Evolutionary conservation across 768 basidiomycete species (phyloP), one percentile per base, ranked within the genome.

Genomic region (Pulveroboletus sp.): DNA sequence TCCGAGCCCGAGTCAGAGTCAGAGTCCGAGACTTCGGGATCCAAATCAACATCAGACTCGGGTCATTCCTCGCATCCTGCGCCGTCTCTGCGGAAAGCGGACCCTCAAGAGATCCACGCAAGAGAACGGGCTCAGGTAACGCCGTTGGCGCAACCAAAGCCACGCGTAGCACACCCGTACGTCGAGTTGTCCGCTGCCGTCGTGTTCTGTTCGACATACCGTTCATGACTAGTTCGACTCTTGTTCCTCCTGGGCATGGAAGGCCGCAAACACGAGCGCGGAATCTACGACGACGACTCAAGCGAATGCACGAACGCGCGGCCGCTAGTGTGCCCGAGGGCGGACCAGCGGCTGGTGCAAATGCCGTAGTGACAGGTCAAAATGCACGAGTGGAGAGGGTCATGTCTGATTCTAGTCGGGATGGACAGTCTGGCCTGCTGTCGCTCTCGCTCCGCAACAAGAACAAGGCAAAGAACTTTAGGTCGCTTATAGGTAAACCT

Each of bases 391-490:
- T 4, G 9, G 3, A 39, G 33, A 6, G 30, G 17, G 31, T 39
- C n/a, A 32, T 33, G 30, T 47, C 31, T n/a, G 42, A 30, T 49
- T 62, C 13, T 2, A 14, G 39, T 52, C 73, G 39, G 62, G 51
- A 53, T 8, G 39, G 30, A 6, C 30, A 38, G 21, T 1, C 39
- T 47, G 13, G 41, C 10, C 70, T 78, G 21, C 75, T 76, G 13
- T 62, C 55, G 50, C 71, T 78, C 37, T 79, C 79, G 0, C 66
- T 87, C 18, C 73, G 78, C 39, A 89, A 86, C 63, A 88, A 86
- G 66, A 89, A 87, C 66, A 89, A 89, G 65, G 79, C 77, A 39
- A 83, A 79, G 50, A 81, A 80, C 17, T 87, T 84, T 66, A 81
- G 76, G 57, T 71, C 77, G 43, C 68, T 77, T 7, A 73, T 83